phyloP scores from a whole-genome alignment of 257 asterid genomes.

The Solanum medicagineum region DNA sequence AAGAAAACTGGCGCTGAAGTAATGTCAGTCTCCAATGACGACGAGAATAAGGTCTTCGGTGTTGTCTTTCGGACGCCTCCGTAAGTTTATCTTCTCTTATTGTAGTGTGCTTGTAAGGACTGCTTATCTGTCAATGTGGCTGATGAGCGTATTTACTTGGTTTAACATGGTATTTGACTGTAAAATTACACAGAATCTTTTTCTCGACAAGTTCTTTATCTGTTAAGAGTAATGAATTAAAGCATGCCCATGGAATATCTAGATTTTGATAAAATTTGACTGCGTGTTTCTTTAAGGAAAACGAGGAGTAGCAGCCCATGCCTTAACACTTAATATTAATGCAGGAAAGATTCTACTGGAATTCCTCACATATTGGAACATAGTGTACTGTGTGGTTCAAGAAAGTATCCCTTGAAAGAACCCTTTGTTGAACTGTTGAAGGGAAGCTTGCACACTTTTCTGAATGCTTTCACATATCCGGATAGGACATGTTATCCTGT shows the following conservation, averaged over 20 bases:
- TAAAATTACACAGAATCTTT: neutral
- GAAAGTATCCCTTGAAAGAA: constrained; percentile 94
- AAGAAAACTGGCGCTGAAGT: constrained; percentile 93
- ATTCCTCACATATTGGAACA: constrained; percentile 98
- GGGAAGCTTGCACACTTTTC: constrained; percentile 90
- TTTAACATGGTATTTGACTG: neutral
- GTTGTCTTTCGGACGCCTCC: constrained; percentile 94
- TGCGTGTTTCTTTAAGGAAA: neutral
- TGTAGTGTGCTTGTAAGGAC: neutral
- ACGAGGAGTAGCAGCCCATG: neutral
- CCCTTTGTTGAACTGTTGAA: constrained; percentile 94
- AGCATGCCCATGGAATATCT: neutral
- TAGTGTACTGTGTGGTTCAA: constrained; percentile 94
- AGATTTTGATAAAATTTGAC: neutral
- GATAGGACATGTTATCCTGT: constrained; percentile 99
- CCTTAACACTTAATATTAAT: constrained; percentile 6
- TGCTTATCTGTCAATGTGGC: neutral
- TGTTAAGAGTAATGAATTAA: neutral
- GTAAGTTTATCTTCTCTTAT: constrained; percentile 31
- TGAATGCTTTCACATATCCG: constrained; percentile 97
- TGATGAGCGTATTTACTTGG: neutral
- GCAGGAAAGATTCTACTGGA: constrained; percentile 96
- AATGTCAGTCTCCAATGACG: constrained; percentile 89
- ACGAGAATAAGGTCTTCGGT: constrained; percentile 94
- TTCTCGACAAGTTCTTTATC: neutral